These are phyloP conservation scores for Gnaphalium uliginosum DNA, from an alignment of 129 eudicot species.

Conservation along the genomic window DNA sequence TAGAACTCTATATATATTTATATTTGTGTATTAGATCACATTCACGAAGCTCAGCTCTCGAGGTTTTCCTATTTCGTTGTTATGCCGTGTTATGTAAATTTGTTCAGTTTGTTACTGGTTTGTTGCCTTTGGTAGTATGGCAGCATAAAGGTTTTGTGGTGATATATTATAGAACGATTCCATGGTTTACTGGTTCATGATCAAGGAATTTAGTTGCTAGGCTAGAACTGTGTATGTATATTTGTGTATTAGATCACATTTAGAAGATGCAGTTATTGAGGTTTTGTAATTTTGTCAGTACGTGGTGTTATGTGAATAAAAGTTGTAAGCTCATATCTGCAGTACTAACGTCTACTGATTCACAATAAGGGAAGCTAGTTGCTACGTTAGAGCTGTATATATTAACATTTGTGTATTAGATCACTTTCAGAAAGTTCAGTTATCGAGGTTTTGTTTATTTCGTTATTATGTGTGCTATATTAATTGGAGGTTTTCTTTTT, in stretches of 20 bases:
- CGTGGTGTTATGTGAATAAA: neutral
- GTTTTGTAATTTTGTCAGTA: neutral
- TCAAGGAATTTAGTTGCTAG: too few relatives aligned
- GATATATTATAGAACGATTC: too few relatives aligned
- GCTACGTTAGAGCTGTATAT: too few relatives aligned
- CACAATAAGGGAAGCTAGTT: too few relatives aligned
- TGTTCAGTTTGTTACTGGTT: neutral
- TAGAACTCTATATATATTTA: slow-evolving; percentile 2
- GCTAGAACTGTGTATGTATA: neutral
- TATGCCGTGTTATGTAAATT: slow-evolving; percentile 5
- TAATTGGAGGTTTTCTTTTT: neutral
- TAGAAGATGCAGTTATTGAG: slow-evolving; percentile 18
- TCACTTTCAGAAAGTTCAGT: too few relatives aligned
- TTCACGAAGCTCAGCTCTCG: slow-evolving; percentile 9
- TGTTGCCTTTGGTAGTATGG: neutral
- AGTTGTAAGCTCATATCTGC: too few relatives aligned
- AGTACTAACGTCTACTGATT: too few relatives aligned
- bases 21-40: slow-evolving; percentile 5
- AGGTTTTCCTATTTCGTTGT: slow-evolving; percentile 9
- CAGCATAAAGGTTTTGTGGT: too few relatives aligned
- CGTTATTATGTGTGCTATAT: too few relatives aligned
- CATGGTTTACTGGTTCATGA: too few relatives aligned
- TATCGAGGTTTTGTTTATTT: too few relatives aligned
- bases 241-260: slow-evolving; percentile 1
- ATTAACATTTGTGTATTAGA: too few relatives aligned